A percentile compares a stretch with the other conserved stretches of the same genome.
phyloP scores from a whole-genome alignment of 1,139 yeast genomes.

The Yueomyces sp. region DNA sequence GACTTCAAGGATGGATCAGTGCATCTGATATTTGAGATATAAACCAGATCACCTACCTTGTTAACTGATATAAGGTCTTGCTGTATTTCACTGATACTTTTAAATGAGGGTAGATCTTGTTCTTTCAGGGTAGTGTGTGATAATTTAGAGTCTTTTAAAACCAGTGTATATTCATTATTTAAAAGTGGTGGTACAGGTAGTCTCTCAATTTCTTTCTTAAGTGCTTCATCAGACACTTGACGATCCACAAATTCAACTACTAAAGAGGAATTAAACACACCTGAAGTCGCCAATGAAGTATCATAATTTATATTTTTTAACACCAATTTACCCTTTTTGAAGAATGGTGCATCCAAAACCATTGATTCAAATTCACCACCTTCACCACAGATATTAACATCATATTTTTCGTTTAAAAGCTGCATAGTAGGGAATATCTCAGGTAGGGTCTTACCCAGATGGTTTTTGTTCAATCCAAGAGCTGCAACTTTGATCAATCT shows the following conservation, averaged over 20 bases:
- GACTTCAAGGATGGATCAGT: slow-evolving; percentile 13
- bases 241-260: slow-evolving; percentile 29
- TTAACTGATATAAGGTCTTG: slow-evolving; percentile 6
- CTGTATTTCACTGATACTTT: not conserved
- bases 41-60: slow-evolving; percentile 27
- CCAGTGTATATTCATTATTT: slow-evolving; percentile 33
- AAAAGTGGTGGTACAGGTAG: slow-evolving; percentile 36
- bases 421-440: slow-evolving; percentile 49
- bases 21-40: slow-evolving; percentile 37
- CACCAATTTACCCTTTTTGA: slow-evolving; percentile 39
- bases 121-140: not conserved
- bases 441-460: slow-evolving; percentile 56
- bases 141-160: slow-evolving; percentile 13
- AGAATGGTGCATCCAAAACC: slow-evolving; percentile 82
- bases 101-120: not conserved
- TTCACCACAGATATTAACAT: slow-evolving; percentile 92
- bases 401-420: slow-evolving; percentile 49
- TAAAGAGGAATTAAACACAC: slow-evolving; percentile 52
- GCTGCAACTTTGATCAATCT: slow-evolving; percentile 88
- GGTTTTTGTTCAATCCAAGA: slow-evolving; percentile 53
- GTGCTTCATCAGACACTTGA: slow-evolving; percentile 15
- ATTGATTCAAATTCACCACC: slow-evolving; percentile 96
- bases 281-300: slow-evolving; percentile 37
- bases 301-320: slow-evolving; percentile 32
- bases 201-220: slow-evolving; percentile 17